These are phyloP conservation scores for Stemphylium lycopersici DNA, from an alignment of 2,329 filamentous ascomycete species.

Conservation along the genomic window DNA sequence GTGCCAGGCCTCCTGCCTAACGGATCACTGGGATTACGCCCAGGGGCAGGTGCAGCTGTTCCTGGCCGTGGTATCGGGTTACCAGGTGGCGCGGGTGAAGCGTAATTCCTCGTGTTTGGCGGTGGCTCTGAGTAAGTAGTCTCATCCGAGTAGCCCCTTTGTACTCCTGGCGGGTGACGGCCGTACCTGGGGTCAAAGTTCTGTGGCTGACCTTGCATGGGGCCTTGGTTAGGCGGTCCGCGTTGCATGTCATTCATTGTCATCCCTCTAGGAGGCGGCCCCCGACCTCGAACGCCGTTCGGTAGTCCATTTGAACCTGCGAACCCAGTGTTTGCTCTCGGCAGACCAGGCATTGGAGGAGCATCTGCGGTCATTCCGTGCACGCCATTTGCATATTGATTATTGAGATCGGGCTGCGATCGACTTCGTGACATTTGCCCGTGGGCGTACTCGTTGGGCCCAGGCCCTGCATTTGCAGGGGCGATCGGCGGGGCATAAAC, in stretches of 20 bases:
- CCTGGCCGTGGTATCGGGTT: conserved; percentile 38
- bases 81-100: conserved; percentile 33
- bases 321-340: conserved; percentile 53
- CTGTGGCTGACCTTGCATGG: conserved; percentile 25
- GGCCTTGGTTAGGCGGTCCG: conserved; percentile 25
- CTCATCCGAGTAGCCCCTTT: conserved; percentile 44
- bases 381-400: conserved; percentile 49
- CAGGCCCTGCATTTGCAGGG: conserved; percentile 3
- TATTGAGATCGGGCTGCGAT: conserved; percentile 68
- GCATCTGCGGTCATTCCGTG: conserved; percentile 75
- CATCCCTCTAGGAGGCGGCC: conserved; percentile 32
- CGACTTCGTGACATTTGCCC: conserved; percentile 62
- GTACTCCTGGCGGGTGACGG: conserved; percentile 36
- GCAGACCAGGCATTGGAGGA: conserved; percentile 57
- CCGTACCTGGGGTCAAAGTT: conserved; percentile 39
- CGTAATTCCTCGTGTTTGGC: conserved; percentile 35
- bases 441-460: conserved; percentile 30
- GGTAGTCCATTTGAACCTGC: conserved; percentile 31
- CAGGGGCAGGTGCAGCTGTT: conserved; percentile 40
- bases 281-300: conserved; percentile 35
- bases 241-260: conserved; percentile 16
- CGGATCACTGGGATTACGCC: conserved; percentile 35
- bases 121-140: conserved; percentile 47
- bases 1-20: conserved; percentile 49
- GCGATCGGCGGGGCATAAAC: conserved; percentile 17